These are phyloP conservation scores for Allium fistulosum DNA, from an alignment of 106 monocot species.

Conservation along the genomic window DNA sequence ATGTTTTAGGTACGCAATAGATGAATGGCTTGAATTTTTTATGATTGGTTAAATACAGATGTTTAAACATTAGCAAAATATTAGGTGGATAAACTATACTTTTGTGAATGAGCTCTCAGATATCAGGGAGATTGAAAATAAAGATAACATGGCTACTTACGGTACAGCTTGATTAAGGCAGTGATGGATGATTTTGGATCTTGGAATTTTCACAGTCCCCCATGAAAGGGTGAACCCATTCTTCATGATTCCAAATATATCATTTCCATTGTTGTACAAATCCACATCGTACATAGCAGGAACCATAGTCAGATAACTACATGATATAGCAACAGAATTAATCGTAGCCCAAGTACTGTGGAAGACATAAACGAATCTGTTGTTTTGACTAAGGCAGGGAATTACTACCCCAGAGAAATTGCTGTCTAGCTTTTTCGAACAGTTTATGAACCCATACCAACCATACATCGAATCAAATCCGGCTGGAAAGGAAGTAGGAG, in stretches of 20 bases:
- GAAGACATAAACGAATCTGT: neutral
- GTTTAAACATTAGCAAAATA: too few species aligned
- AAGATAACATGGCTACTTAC: too few species aligned
- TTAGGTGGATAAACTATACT: neutral
- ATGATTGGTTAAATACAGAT: too few species aligned
- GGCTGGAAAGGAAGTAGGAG: neutral
- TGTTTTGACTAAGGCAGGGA: neutral
- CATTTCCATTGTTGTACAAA: neutral
- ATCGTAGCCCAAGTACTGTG: neutral
- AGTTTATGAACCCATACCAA: neutral
- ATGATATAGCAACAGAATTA: neutral
- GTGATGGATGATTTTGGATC: too few species aligned
- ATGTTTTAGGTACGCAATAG: too few species aligned
- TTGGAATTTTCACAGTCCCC: neutral
- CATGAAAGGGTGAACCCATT: neutral
- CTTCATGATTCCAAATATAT: neutral
- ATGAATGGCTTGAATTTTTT: too few species aligned
- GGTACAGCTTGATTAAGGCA: too few species aligned
- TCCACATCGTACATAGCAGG: neutral
- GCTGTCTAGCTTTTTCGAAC: neutral
- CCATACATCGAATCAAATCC: neutral
- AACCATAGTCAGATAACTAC: neutral
- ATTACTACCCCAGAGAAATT: neutral
- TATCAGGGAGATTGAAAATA: neutral
- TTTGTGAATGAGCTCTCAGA: neutral